phyloP scores from a whole-genome alignment of 225 moss, liverwort and hornwort genomes.

The Physcomitrium patens region DNA sequence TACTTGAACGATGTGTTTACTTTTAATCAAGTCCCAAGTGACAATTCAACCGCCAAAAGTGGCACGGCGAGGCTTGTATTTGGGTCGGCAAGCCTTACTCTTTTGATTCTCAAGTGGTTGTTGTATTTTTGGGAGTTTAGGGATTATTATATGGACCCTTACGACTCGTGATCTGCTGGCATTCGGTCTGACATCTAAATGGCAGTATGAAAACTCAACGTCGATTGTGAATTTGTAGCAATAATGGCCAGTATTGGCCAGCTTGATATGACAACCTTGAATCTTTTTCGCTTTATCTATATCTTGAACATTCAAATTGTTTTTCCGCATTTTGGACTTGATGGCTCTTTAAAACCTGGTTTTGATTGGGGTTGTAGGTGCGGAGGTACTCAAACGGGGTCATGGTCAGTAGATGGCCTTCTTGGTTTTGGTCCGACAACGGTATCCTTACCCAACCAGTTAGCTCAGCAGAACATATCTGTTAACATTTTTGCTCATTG shows the following conservation, averaged over 20 bases:
- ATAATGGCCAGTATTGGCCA: background rate
- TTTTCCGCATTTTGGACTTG: constrained; percentile 1
- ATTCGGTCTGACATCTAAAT: constrained; percentile 8
- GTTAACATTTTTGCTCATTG: constrained; percentile 65
- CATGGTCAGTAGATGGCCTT: constrained; percentile 57
- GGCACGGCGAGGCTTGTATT: constrained; percentile 62
- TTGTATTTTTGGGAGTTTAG: background rate
- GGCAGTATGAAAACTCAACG: background rate
- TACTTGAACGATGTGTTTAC: constrained; percentile 67
- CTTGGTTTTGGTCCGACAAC: constrained; percentile 58
- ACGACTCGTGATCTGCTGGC: background rate
- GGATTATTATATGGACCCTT: background rate
- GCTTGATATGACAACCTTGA: background rate
- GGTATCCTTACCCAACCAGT: constrained; percentile 52
- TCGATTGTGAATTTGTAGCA: background rate
- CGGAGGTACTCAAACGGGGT: constrained; percentile 58
- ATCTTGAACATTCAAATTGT: background rate
- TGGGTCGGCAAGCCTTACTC: constrained; percentile 55
- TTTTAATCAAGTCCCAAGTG: constrained; percentile 49
- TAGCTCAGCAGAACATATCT: constrained; percentile 35
- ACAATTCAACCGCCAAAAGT: constrained; percentile 44
- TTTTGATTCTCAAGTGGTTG: constrained; percentile 13
- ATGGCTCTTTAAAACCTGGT: constrained; percentile 4
- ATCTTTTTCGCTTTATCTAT: background rate
- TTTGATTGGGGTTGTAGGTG: constrained; percentile 41